Percentiles rank a stretch among this genome's conserved stretches.
Conservation (phyloP, 2,329 filamentous ascomycete species). For the Cadophora sp. region DNA sequence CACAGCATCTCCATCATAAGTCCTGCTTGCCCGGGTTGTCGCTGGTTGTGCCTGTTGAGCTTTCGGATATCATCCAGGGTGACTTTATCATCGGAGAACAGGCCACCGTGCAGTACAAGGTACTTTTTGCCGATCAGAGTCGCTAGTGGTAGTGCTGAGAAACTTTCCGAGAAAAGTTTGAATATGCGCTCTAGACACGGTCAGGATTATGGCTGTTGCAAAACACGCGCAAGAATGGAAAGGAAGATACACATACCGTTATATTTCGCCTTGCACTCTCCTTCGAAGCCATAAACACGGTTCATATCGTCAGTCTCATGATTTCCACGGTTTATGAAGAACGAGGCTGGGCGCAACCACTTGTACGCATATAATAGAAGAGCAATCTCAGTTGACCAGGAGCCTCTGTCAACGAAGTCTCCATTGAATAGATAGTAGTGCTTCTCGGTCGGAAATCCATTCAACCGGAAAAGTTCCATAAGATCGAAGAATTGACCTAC, state of each 20-base stretch:
- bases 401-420: slow-evolving; percentile 96
- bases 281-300: slow-evolving; percentile 96
- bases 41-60: slow-evolving; percentile 86
- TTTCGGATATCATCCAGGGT: slow-evolving; percentile 94
- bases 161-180: slow-evolving; percentile 97
- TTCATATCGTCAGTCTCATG: slow-evolving; percentile 99
- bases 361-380: slow-evolving; percentile 95
- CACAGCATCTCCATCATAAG: slow-evolving; percentile 99
- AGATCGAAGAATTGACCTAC: slow-evolving; percentile 96
- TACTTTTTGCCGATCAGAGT: slow-evolving; percentile 91
- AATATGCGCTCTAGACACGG: slow-evolving; percentile 66
- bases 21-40: slow-evolving; percentile 90
- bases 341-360: slow-evolving; percentile 84
- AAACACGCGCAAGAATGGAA: slow-evolving; percentile 14
- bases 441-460: slow-evolving; percentile 82
- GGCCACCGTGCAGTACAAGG: slow-evolving; percentile 89
- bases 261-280: slow-evolving; percentile 98
- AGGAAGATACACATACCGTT: slow-evolving; percentile 67
- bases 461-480: slow-evolving; percentile 92
- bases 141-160: slow-evolving; percentile 90
- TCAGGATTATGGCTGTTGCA: slow-evolving; percentile 2
- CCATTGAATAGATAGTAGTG: slow-evolving; percentile 98
- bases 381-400: slow-evolving; percentile 97
- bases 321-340: slow-evolving; percentile 98
- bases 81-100: slow-evolving; percentile 94